Base-by-base conservation (phyloP, 176 grass and related monocot genomes). In the Pontederia crassipes region DNA sequence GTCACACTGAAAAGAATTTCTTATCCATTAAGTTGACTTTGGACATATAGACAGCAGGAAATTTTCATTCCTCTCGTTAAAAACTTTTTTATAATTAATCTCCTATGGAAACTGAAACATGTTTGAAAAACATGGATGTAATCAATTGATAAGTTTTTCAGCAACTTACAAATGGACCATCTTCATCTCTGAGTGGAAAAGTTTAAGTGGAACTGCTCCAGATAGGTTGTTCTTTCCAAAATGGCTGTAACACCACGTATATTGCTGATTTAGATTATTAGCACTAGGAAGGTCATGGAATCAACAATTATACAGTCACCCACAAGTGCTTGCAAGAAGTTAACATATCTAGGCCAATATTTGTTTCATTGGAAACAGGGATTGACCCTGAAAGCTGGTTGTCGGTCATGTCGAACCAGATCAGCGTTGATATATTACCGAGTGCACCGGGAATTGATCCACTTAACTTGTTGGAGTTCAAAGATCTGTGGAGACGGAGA, bases 151-250 rank as follows among this genome's bases (percentile, higher is more conserved):
- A 49, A 74, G 12, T 0, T 2, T 71, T 53, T 12, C 15, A 24
- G 24, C 14, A 9, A 13, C 89, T 81, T 95, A 89, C 86, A 86
- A 32, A 79, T 95, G 90, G 67, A 95, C 81, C 17, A 95, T 67
- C 28, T 28, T 59, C 90, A 86, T 89, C 7, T 58, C 2, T 58
- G 86, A 77, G 48, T 48, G 81, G 67, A 79, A 89, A 50, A 95
- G 78, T 55, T 89, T 74, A 47, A 77, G 71, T 18, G 86, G 86
- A 63, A 95, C 81, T 49, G 67, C 54, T n/a, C 86, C 90, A 27
- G 82, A 89, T 17, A 95, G 79, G 45, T 79, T 64, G 66, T 95
- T 95, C 0, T 72, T 6, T 8, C 90, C 86, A 5, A 95, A 95
- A 69, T 95, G 90, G 52, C 90, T 95, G 82, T 14, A 11, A 40